Evolutionary conservation across 768 basidiomycete species (phyloP).

Genomic region (Lactifluus hygrophoroides): DNA sequence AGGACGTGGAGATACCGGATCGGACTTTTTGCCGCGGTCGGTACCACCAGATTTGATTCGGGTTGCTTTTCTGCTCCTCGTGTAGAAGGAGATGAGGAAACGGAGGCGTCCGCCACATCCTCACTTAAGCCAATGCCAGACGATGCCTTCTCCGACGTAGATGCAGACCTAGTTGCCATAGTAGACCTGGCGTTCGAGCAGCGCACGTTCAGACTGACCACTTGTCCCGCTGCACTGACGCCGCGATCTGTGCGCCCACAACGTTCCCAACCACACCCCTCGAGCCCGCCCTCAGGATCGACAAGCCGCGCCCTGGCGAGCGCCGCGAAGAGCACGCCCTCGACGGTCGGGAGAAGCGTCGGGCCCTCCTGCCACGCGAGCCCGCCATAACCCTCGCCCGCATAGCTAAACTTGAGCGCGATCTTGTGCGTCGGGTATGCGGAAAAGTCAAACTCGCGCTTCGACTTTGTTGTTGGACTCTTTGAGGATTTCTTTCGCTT

Average conservation of each 20-base stretch:
- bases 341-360: conserved; percentile 82
- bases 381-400: conserved; percentile 88
- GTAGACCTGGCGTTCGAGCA: conserved; percentile 53
- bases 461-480: conserved; percentile 25
- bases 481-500: conserved; percentile 1
- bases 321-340: conserved; percentile 75
- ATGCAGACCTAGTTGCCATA: too few species aligned
- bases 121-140: too few species aligned
- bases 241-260: conserved; percentile 95
- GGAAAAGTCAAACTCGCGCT: conserved; percentile 50
- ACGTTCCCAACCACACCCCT: conserved; percentile 83
- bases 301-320: conserved; percentile 71
- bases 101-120: too few species aligned
- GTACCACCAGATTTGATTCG: background rate
- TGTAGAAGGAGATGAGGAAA: too few species aligned
- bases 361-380: conserved; percentile 69
- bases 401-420: conserved; percentile 87
- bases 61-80: background rate
- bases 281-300: conserved; percentile 61
- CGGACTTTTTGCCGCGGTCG: too few species aligned
- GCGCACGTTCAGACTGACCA: conserved; percentile 84
- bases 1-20: conserved; percentile 71
- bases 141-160: background rate
- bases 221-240: conserved; percentile 91
- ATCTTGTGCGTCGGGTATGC: conserved; percentile 77